Percentiles rank a stretch among this genome's conserved stretches.
Conservation (phyloP, 1,284 basidiomycete species). For the Papiliotrema nemorosa region DNA sequence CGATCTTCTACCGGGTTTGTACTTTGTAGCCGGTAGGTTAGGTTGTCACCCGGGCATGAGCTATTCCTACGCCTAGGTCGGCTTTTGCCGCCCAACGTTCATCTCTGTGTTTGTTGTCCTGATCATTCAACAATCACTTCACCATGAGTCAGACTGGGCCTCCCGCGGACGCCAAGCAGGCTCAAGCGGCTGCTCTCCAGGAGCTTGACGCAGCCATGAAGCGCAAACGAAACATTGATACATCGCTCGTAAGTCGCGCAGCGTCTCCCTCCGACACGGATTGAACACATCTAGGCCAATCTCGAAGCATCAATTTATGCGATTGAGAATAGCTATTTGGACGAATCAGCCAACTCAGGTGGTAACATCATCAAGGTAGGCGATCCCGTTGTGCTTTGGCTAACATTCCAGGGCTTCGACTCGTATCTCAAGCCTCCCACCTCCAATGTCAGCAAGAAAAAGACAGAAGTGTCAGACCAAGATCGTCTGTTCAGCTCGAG, state of each 20-base stretch:
- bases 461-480: slow-evolving; percentile 41
- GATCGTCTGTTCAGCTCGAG: slow-evolving; percentile 51
- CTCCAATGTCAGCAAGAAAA: slow-evolving; percentile 40
- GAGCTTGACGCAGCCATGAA: slow-evolving; percentile 43
- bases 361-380: slow-evolving; percentile 51
- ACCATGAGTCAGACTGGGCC: slow-evolving; percentile 43
- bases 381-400: background rate
- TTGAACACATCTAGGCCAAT: slow-evolving; percentile 35
- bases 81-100: too few relatives aligned
- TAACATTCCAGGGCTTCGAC: slow-evolving; percentile 48
- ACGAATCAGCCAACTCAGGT: slow-evolving; percentile 45
- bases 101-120: too few relatives aligned
- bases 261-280: background rate
- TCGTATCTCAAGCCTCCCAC: slow-evolving; percentile 51
- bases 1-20: too few relatives aligned
- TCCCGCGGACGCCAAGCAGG: slow-evolving; percentile 46
- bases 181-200: slow-evolving; percentile 36
- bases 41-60: too few relatives aligned
- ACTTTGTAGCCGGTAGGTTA: too few relatives aligned
- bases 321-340: slow-evolving; percentile 53
- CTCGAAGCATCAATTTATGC: slow-evolving; percentile 52
- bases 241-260: slow-evolving; percentile 28
- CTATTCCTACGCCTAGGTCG: too few relatives aligned
- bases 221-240: slow-evolving; percentile 40
- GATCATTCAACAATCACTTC: background rate